phyloP scores from a whole-genome alignment of 2,329 filamentous ascomycete genomes.

The Aspergillus carbonarius region DNA sequence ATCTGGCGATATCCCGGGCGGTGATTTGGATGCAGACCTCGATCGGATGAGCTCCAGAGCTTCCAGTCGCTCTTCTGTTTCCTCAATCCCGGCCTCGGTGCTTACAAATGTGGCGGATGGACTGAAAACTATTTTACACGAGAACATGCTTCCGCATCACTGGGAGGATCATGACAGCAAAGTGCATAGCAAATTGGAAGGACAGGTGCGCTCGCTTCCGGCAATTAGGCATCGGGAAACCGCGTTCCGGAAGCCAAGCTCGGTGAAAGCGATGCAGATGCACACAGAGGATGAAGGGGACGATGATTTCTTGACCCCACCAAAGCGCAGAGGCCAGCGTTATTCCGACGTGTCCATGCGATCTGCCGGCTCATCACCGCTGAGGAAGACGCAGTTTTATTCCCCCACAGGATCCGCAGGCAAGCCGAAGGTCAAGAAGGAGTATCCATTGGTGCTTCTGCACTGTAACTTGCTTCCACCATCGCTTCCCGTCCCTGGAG shows the following conservation, averaged over 20 bases:
- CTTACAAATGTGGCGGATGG: conserved; percentile 32
- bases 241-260: conserved; percentile 47
- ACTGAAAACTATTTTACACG: conserved; percentile 22
- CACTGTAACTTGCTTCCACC: conserved; percentile 61
- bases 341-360: conserved; percentile 32
- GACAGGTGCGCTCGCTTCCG: conserved; percentile 22
- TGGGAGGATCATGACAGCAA: conserved; percentile 20
- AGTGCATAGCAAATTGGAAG: conserved; percentile 17
- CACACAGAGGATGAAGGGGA: conserved; percentile 43
- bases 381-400: conserved; percentile 37
- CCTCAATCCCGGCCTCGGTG: conserved; percentile 42
- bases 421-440: conserved; percentile 41
- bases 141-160: conserved; percentile 17
- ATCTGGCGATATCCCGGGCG: conserved; percentile 29
- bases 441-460: conserved; percentile 59
- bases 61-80: conserved; percentile 44
- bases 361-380: conserved; percentile 33
- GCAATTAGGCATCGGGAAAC: conserved; percentile 36
- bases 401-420: conserved; percentile 28
- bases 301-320: conserved; percentile 39
- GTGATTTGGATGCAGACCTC: conserved; percentile 28
- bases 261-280: conserved; percentile 47
- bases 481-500: conserved; percentile 48
- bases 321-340: conserved; percentile 30
- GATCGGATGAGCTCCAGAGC: conserved; percentile 26